phyloP scores from a whole-genome alignment of 345 rosid genomes.

The Populus ilicifolia region DNA sequence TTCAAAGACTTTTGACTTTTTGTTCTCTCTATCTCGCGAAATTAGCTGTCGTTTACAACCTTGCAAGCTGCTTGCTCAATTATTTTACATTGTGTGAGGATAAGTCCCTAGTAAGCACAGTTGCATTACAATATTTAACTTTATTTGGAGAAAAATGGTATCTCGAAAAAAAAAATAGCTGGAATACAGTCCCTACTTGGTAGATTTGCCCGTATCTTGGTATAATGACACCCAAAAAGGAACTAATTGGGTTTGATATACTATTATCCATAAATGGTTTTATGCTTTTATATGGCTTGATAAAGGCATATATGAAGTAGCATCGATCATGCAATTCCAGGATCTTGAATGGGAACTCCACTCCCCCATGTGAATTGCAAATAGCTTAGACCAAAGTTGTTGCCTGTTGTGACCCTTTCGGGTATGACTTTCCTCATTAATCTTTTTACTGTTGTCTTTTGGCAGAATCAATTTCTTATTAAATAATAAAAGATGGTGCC shows the following conservation, averaged over 20 bases:
- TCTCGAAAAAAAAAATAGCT: neutral
- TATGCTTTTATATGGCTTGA: neutral
- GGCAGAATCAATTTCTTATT: neutral
- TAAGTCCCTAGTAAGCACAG: neutral
- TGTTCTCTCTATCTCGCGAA: neutral
- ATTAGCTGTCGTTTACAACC: neutral
- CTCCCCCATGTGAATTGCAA: neutral
- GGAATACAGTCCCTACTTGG: neutral
- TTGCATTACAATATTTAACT: neutral
- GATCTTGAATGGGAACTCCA: neutral
- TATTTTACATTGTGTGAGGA: neutral
- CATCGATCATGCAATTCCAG: neutral
- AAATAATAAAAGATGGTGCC: neutral
- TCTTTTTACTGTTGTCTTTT: neutral
- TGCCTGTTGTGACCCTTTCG: neutral
- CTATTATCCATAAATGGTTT: neutral
- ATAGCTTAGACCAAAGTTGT: neutral
- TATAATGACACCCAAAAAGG: conserved; percentile 14
- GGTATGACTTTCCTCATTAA: neutral
- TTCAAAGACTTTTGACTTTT: neutral
- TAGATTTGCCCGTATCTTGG: neutral
- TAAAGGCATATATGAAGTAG: neutral
- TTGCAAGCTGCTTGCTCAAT: neutral
- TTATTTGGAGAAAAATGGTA: neutral
- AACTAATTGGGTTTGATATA: neutral